phyloP scores from a whole-genome alignment of 2,329 filamentous ascomycete genomes.

The Fusarium neocosmosporiellum region DNA sequence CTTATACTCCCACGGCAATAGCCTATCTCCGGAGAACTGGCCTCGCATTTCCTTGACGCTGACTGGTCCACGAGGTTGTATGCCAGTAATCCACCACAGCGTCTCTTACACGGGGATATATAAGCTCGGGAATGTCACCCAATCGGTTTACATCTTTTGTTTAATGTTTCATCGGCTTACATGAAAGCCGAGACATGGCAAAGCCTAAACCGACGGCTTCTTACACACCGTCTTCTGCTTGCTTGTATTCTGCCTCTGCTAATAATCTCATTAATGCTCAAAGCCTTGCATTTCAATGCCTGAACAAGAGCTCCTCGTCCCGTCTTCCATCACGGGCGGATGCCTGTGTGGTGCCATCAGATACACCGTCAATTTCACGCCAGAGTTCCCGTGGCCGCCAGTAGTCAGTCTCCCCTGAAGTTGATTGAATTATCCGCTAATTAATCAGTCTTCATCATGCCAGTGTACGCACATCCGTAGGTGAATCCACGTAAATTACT shows the following conservation, averaged over 20 bases:
- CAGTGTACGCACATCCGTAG: slow-evolving; percentile 3
- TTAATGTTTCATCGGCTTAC: neutral
- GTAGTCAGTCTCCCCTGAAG: neutral
- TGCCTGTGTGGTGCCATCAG: slow-evolving; percentile 20
- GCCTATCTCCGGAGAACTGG: neutral
- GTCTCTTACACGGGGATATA: neutral
- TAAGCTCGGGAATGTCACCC: neutral
- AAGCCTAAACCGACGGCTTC: neutral
- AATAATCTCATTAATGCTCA: too few relatives aligned
- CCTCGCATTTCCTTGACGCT: neutral
- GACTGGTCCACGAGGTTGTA: neutral
- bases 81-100: neutral
- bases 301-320: neutral
- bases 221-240: too few relatives aligned
- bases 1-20: slow-evolving; percentile 2
- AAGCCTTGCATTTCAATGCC: neutral
- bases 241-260: neutral
- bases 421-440: neutral
- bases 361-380: slow-evolving; percentile 12
- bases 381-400: slow-evolving; percentile 12
- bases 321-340: slow-evolving; percentile 13
- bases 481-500: neutral
- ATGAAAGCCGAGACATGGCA: neutral
- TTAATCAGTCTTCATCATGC: slow-evolving; percentile 18
- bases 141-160: neutral